Evolutionary conservation across 495 filamentous ascomycete genomes (phyloP).

Genomic region (Hypoxylon trugodes): DNA sequence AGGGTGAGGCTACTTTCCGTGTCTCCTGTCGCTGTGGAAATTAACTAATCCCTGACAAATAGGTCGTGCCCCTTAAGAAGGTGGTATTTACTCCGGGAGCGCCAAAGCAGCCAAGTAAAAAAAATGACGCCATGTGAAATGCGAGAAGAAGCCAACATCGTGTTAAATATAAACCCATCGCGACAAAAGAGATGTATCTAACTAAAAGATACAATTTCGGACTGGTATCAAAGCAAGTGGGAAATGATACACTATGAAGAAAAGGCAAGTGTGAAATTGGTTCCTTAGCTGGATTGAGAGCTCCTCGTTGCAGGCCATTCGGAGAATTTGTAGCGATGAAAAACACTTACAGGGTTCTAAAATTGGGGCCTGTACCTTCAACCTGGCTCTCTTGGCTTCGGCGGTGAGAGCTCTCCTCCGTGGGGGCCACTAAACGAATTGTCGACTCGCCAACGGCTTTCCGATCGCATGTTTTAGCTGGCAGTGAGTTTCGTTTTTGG

Average conservation of each 20-base stretch:
- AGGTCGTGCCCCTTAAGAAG: constrained; percentile 21
- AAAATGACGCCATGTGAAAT: constrained; percentile 23
- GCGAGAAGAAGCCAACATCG: constrained; percentile 2
- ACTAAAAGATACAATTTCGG: constrained; percentile 17
- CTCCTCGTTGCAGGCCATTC: constrained; percentile 17
- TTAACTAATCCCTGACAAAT: constrained; percentile 36
- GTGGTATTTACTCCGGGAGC: constrained; percentile 20
- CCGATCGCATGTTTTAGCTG: constrained; percentile 7
- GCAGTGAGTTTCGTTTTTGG: constrained; percentile 37
- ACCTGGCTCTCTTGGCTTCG: constrained; percentile 17
- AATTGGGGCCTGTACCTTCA: constrained; percentile 30
- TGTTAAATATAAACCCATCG: constrained; percentile 5
- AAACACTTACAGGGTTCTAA: constrained; percentile 38
- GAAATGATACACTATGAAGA: constrained; percentile 6
- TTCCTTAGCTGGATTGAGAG: constrained; percentile 14
- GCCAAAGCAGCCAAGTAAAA: constrained; percentile 20
- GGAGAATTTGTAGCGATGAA: constrained; percentile 23
- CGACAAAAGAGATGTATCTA: not conserved
- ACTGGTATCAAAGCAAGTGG: constrained; percentile 1
- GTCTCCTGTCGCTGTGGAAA: constrained; percentile 34
- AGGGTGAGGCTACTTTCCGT: constrained; percentile 35
- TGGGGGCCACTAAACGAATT: not conserved
- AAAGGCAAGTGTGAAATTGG: constrained; percentile 1
- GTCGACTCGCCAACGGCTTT: constrained; percentile 9
- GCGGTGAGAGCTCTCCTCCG: not conserved